phyloP scores from a whole-genome alignment of 352 stramenopile species.

The Globisporangium perplexum region DNA sequence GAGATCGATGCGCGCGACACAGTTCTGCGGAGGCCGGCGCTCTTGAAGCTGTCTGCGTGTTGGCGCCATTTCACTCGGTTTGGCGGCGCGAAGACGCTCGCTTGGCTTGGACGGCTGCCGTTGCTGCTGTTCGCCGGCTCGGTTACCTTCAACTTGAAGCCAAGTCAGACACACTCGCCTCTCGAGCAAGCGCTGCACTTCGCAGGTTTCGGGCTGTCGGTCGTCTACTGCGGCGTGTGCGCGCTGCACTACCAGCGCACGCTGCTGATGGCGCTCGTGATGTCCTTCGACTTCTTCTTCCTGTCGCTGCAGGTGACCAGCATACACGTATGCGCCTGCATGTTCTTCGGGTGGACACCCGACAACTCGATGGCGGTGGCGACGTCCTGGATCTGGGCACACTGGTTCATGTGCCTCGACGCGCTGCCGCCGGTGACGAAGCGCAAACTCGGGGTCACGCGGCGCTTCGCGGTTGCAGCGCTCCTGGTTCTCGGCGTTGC shows the following conservation, averaged over 20 bases:
- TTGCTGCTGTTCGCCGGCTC: not conserved
- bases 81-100: not conserved
- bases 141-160: not conserved
- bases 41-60: not conserved
- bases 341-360: constrained; percentile 20
- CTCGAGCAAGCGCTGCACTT: not conserved
- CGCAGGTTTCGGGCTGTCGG: not conserved
- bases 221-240: constrained; percentile 1
- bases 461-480: constrained; percentile 1
- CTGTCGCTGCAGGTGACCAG: constrained; percentile 21
- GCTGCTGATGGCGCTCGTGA: constrained; percentile 8
- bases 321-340: constrained; percentile 14
- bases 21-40: not conserved
- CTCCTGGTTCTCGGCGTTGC: constrained; percentile 4
- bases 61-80: not conserved
- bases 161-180: not conserved
- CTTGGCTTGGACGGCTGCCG: not conserved
- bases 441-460: constrained; percentile 8
- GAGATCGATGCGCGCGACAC: constrained; percentile 7
- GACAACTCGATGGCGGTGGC: not conserved
- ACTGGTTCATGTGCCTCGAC: constrained; percentile 21
- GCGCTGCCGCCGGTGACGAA: constrained; percentile 17
- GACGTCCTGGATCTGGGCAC: constrained; percentile 19
- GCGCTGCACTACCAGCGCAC: constrained; percentile 10
- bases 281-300: constrained; percentile 31